Base-by-base conservation (phyloP, 208 protist genomes). In the Trypanosoma boissoni region DNA sequence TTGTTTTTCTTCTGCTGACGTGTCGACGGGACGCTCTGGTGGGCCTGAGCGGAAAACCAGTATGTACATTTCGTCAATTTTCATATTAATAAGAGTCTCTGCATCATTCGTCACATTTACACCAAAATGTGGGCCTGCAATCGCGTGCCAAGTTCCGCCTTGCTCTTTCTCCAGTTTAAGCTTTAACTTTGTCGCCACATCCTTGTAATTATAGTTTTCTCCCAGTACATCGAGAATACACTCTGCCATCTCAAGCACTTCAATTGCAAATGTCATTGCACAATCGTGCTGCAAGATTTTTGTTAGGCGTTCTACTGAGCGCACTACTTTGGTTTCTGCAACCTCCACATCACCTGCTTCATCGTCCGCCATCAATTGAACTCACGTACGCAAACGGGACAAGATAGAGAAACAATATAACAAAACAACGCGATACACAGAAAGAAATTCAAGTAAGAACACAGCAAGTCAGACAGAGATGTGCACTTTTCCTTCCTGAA, bases 91-190 rank as follows among this genome's bases (percentile, higher is more conserved):
- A 2, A 95, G 60, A 2, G 82, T 92, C 28, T 80, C 79, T 28
- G 73, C 81, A 45, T 95, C 89, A 44, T 89, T 83, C 18, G 89
- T 93, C 9, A 92, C 79, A 72, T 95, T 95, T 27, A 71, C 78
- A 46, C 83, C 89, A 56, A 95, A 95, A 64, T 92, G 72, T 26
- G 72, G 76, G 24, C 89, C 89, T 0, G 85, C 83, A 64, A 95
- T 91, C 2, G 78, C 80, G 58, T 95, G 89, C 89, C 89, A 95
- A 7, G 83, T 91, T 4, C 81, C 80, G 10, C 74, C 61, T 53
- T 85, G 77, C 29, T 42, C 71, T 21, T 50, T 67, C 49, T 95
- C 89, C 28, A 92, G 66, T 23, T 85, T 78, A 23, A 48, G 45
- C 69, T 95, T 95, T 18, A 95, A 53, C 28, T 55, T 55, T 1